phyloP scores from a whole-genome alignment of 768 basidiomycete species.

The Phlegmacium glaucopus region DNA sequence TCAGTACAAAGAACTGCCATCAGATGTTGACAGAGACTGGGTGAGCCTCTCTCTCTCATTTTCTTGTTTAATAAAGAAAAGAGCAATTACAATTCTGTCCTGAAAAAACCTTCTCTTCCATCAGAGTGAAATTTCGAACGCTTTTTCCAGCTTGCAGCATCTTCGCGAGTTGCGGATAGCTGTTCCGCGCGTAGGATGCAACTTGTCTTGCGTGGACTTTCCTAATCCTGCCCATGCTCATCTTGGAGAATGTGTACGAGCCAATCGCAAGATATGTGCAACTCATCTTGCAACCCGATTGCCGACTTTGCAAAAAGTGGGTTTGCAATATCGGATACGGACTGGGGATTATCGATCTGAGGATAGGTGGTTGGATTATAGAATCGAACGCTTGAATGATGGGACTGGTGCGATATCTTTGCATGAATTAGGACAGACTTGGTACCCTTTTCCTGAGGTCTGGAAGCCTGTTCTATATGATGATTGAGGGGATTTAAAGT shows the following conservation, averaged over 20 bases:
- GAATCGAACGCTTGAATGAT: slow-evolving; percentile 23
- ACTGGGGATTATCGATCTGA: slow-evolving; percentile 37
- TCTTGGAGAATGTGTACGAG: slow-evolving; percentile 23
- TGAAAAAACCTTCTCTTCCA: too few relatives aligned
- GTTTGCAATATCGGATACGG: slow-evolving; percentile 39
- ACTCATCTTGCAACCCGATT: slow-evolving; percentile 30
- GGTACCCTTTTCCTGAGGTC: slow-evolving; percentile 42
- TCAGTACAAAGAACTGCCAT: slow-evolving; percentile 38
- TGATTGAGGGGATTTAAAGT: too few relatives aligned
- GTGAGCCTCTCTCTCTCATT: slow-evolving; percentile 16
- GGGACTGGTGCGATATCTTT: slow-evolving; percentile 21
- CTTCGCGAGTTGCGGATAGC: slow-evolving; percentile 31
- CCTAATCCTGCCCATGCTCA: slow-evolving; percentile 30
- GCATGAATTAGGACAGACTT: slow-evolving; percentile 28
- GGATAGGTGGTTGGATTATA: slow-evolving; percentile 40
- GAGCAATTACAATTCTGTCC: not conserved
- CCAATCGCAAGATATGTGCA: slow-evolving; percentile 33
- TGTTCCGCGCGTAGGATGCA: not conserved
- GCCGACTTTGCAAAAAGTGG: slow-evolving; percentile 28
- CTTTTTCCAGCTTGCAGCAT: slow-evolving; percentile 21
- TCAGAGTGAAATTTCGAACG: slow-evolving; percentile 32
- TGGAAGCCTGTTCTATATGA: slow-evolving; percentile 21
- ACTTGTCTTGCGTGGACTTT: slow-evolving; percentile 32
- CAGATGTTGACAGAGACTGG: slow-evolving; percentile 30
- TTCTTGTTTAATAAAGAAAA: too few relatives aligned